Evolutionary conservation across 495 filamentous ascomycete species (phyloP), one percentile per base, ranked within the genome.

Genomic region (Lentithecium fluviatile): DNA sequence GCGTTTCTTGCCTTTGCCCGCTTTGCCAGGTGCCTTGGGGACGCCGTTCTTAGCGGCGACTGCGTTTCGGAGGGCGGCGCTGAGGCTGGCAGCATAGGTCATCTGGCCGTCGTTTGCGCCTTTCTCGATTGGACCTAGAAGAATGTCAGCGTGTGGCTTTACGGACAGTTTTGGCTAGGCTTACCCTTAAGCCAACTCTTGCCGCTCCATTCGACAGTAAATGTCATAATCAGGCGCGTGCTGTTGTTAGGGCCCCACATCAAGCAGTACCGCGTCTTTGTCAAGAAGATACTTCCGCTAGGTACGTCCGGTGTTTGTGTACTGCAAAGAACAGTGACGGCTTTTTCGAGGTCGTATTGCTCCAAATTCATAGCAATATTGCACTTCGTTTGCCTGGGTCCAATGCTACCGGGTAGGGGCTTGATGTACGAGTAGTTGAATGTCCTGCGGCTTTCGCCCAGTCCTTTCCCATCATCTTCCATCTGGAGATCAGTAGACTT

Each of bases 131-230:
- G 94, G 88, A 52, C 89, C 92, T 87, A 49, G 17, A 58, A 19
- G 15, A n/a, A 46, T 37, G 61, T 73, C 43, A 70, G 45, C 36
- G n/a, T n/a, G n/a, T n/a, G n/a, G n/a, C n/a, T n/a, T n/a, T n/a
- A n/a, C n/a, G n/a, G n/a, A n/a, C n/a, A n/a, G n/a, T n/a, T n/a
- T n/a, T n/a, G n/a, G n/a, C n/a, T n/a, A n/a, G n/a, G 45, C 76
- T 69, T 82, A 96, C 93, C 90, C 78, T 96, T 97, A 38, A 97
- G 72, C 94, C 95, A 99, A 76, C 90, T 96, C 79, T 99, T 99
- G 54, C 94, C 92, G 0, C 88, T 84, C 94, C 94, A 99, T 69
- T 97, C 94, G 48, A 97, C 88, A 0, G 85, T 86, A 73, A 89
- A 96, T 56, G 85, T 95, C 73, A 90, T 84, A 24, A 92, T 79